phyloP scores from a whole-genome alignment of 371 early-diverging fungal species.

The Mucor lusitanicus region DNA sequence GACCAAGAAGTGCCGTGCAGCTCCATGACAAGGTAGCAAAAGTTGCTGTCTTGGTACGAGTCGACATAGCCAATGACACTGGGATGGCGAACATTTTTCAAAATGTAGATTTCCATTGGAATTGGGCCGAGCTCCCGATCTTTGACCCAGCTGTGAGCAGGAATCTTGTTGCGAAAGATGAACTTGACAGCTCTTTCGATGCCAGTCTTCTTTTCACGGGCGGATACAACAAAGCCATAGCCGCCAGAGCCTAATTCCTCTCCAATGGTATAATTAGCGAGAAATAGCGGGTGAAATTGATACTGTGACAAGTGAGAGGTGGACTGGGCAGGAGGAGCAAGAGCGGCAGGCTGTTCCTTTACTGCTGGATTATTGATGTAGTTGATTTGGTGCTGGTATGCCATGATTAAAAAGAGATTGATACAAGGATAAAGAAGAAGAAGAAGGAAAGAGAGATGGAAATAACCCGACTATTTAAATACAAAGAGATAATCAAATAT shows the following conservation, averaged over 20 bases:
- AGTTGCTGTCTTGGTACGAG: conserved; percentile 65
- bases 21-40: conserved; percentile 78
- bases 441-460: conserved; percentile 5
- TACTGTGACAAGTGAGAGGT: conserved; percentile 22
- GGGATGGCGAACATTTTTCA: conserved; percentile 67
- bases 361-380: conserved; percentile 6
- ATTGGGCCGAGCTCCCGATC: conserved; percentile 63
- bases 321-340: neutral
- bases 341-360: neutral
- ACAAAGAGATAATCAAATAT: conserved; percentile 2
- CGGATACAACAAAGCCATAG: conserved; percentile 76
- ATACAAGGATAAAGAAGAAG: conserved; percentile 1
- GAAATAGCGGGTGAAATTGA: conserved; percentile 48
- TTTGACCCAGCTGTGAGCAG: conserved; percentile 59
- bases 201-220: conserved; percentile 48
- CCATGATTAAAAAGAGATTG: neutral
- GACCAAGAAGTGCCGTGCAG: conserved; percentile 77
- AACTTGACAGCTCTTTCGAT: conserved; percentile 81
- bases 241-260: conserved; percentile 81
- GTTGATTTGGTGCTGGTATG: conserved; percentile 6
- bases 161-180: conserved; percentile 68
- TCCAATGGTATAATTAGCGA: conserved; percentile 54
- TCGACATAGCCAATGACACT: conserved; percentile 73
- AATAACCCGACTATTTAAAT: conserved; percentile 17
- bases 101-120: conserved; percentile 77